Evolutionary conservation across 2,329 filamentous ascomycete genomes (phyloP), one percentile per base, ranked within the genome.

Genomic region (Aspergillus oerlinghausenensis): DNA sequence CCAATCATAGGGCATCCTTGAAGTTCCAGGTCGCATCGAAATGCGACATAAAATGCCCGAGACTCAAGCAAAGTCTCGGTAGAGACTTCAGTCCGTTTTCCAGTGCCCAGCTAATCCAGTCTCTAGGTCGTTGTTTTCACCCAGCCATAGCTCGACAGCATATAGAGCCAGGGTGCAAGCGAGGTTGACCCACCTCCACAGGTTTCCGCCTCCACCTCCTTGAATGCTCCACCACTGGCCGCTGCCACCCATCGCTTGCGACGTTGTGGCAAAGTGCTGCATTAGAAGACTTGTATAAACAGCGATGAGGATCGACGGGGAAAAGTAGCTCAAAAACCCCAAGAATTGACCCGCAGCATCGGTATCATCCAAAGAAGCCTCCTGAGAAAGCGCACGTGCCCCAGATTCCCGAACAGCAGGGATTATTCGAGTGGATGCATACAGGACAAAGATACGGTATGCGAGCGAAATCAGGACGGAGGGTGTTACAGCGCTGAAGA

Each of bases 271-370:
- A 69, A 99, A 97, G 73, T 99, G 94, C 73, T 97, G 94, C 79
- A 97, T 88, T 35, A 99, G 78, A 51, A 99, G 77, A 74, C 92
- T 97, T 2, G 94, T 99, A 74, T 99, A 99, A 29, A 97, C 92
- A 3, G 94, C 89, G 59, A 99, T 93, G 54, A 99, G 81, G 55
- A 97, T 95, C 25, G 90, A 95, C 0, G 94, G 93, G 19, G 90
- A 94, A 76, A 97, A 97, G 85, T 92, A 97, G 65, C 88, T 94
- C 43, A 97, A 79, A 61, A 97, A 84, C 1, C 88, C 90, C 17
- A 97, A 78, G 5, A 96, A 79, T 64, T 87, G 88, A 64, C 87
- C 90, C 23, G 92, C 90, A 7, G 87, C 87, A 66, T 96, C 92
- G 11, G 85, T 85, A 61, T 97, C 93, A 57, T 96, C 92, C 43